A percentile compares a stretch with the other conserved stretches of the same genome.
Evolutionary conservation across 2,329 filamentous ascomycete species (phyloP).

Genomic region (Ophiostoma perfectum): DNA sequence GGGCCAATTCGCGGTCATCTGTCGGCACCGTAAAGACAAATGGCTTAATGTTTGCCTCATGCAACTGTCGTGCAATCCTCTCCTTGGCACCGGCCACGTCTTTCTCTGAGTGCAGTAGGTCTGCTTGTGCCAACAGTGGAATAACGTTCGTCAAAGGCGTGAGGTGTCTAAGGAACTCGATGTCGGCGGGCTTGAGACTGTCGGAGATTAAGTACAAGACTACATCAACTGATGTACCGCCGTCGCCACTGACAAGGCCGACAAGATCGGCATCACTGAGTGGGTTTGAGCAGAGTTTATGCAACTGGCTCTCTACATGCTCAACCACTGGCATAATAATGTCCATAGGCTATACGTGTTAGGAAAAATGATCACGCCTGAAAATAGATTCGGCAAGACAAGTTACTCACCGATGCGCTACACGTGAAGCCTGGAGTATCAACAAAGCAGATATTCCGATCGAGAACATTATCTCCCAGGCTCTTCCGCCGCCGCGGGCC

Average conservation of each 20-base stretch:
- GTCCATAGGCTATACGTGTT: conserved; percentile 43
- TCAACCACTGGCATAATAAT: conserved; percentile 56
- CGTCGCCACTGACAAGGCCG: conserved; percentile 71
- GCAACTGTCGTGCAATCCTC: conserved; percentile 51
- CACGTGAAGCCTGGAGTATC: conserved; percentile 66
- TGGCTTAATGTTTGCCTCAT: conserved; percentile 52
- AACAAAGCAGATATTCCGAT: conserved; percentile 90
- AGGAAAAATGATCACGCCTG: neutral
- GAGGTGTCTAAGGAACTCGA: conserved; percentile 66
- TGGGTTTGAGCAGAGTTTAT: conserved; percentile 57
- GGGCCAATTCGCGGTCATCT: neutral
- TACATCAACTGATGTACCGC: conserved; percentile 77
- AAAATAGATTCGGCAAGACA: neutral
- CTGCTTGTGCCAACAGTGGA: conserved; percentile 71
- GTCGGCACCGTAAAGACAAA: conserved; percentile 56
- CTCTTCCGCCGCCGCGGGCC: conserved; percentile 61
- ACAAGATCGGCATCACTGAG: conserved; percentile 69
- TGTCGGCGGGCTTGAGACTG: conserved; percentile 56
- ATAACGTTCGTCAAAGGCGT: conserved; percentile 75
- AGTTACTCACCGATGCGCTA: conserved; percentile 46
- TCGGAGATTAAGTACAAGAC: conserved; percentile 76
- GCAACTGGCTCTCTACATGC: conserved; percentile 68
- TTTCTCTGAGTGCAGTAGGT: conserved; percentile 53
- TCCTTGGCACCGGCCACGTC: conserved; percentile 57
- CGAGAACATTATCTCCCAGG: conserved; percentile 69